Evolutionary conservation across 768 basidiomycete species (phyloP).

Genomic region (Pisolithus sp.): DNA sequence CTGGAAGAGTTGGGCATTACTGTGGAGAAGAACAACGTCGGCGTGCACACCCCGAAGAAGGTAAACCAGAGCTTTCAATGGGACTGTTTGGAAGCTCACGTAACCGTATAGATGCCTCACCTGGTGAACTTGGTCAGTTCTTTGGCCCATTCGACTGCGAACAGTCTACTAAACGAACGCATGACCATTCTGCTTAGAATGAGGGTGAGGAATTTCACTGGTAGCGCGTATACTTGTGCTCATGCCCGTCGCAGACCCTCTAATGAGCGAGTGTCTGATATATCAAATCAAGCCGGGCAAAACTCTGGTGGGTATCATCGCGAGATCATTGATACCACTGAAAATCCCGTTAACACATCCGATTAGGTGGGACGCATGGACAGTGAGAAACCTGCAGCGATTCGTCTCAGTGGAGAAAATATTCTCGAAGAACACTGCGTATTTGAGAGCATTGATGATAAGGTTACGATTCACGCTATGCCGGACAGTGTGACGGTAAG

Average conservation of each 20-base stretch:
- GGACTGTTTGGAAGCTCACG: slow-evolving; percentile 8
- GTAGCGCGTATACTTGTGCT: slow-evolving; percentile 6
- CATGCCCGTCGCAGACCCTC: slow-evolving; percentile 55
- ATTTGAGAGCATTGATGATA: slow-evolving; percentile 82
- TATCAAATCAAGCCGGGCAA: slow-evolving; percentile 87
- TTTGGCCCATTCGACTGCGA: slow-evolving; percentile 1
- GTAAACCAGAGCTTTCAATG: slow-evolving; percentile 28
- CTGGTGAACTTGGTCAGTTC: slow-evolving; percentile 81
- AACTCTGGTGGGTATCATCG: slow-evolving; percentile 51
- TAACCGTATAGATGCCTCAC: slow-evolving; percentile 70
- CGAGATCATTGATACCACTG: background rate
- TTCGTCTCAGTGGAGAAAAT: slow-evolving; percentile 87
- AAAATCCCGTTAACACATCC: slow-evolving; percentile 9
- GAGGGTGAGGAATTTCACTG: slow-evolving; percentile 45
- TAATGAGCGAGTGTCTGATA: slow-evolving; percentile 94
- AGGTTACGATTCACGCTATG: slow-evolving; percentile 75
- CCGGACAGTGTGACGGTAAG: slow-evolving; percentile 78
- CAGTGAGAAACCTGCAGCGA: slow-evolving; percentile 74
- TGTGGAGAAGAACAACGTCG: slow-evolving; percentile 93
- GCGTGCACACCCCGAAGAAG: slow-evolving; percentile 97
- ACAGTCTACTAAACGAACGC: slow-evolving; percentile 10
- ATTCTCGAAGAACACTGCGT: slow-evolving; percentile 91
- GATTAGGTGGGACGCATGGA: slow-evolving; percentile 80
- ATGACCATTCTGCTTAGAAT: slow-evolving; percentile 38
- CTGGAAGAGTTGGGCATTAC: slow-evolving; percentile 96